phyloP scores from a whole-genome alignment of 2,329 filamentous ascomycete genomes.

The Stachybotrys echinatus region DNA sequence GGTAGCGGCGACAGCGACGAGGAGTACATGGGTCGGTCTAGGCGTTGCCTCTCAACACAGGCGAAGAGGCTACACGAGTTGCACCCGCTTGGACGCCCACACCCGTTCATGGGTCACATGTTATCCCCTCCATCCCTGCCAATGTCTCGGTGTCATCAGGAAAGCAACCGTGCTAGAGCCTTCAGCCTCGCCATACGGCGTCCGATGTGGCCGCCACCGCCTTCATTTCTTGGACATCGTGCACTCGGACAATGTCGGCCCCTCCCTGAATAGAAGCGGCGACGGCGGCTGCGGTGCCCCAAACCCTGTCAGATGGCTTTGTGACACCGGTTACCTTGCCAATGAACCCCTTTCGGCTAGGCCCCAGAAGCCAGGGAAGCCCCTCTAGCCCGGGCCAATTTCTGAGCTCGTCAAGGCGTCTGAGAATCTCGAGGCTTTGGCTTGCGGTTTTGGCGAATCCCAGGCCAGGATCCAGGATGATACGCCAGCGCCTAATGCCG shows the following conservation, averaged over 20 bases:
- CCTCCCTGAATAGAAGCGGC: conserved; percentile 81
- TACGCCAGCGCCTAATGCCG: conserved; percentile 86
- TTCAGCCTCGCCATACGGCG: conserved; percentile 64
- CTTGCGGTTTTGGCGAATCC: conserved; percentile 83
- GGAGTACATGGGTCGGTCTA: neutral
- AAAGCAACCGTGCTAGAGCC: neutral
- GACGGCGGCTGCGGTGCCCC: conserved; percentile 86
- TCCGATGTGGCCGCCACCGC: conserved; percentile 83
- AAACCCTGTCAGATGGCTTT: conserved; percentile 64
- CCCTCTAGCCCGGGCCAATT: conserved; percentile 59
- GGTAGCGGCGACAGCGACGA: neutral
- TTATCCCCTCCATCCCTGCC: neutral
- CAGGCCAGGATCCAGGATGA: conserved; percentile 88
- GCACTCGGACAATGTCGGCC: conserved; percentile 86
- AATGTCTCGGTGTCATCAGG: neutral
- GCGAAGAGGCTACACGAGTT: too few species aligned
- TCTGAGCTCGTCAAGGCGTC: conserved; percentile 59
- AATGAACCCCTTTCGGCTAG: conserved; percentile 86
- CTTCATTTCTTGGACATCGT: conserved; percentile 83
- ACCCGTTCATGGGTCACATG: neutral
- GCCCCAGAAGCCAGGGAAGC: conserved; percentile 84
- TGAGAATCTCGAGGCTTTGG: conserved; percentile 78
- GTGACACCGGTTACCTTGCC: conserved; percentile 73
- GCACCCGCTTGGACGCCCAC: neutral
- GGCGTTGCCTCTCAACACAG: too few species aligned